Evolutionary conservation across 106 monocot genomes (phyloP).

Genomic region (Phalaenopsis aphrodite): DNA sequence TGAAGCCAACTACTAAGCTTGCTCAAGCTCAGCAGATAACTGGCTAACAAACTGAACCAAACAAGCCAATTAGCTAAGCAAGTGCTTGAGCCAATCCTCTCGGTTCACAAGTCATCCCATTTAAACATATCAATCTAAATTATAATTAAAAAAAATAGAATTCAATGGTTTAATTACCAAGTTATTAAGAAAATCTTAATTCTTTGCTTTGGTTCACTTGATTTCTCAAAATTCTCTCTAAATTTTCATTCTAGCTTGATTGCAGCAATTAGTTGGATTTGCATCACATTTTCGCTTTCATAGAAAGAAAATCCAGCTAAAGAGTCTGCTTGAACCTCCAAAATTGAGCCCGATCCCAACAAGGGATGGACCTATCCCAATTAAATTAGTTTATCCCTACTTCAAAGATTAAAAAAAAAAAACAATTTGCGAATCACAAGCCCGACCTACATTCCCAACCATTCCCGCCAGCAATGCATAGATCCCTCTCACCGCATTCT

Average conservation of each 20-base stretch:
- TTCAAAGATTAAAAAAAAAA: no score
- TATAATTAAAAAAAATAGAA: background rate
- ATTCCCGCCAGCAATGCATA: no score
- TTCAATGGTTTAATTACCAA: background rate
- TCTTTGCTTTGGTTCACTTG: background rate
- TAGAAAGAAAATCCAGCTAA: background rate
- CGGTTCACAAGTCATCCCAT: background rate
- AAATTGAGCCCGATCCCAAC: background rate
- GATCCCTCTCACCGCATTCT: no score
- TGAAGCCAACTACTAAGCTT: background rate
- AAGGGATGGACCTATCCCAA: no score
- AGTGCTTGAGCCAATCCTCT: background rate
- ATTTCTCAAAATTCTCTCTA: background rate
- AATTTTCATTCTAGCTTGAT: background rate
- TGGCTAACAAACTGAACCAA: background rate
- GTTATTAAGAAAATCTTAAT: background rate
- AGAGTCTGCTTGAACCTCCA: background rate
- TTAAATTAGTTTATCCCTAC: no score
- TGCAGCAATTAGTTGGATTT: background rate
- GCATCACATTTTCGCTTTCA: background rate
- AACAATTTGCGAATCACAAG: no score
- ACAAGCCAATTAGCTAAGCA: background rate
- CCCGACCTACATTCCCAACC: no score
- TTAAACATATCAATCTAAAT: background rate
- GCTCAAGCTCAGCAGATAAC: background rate